These are phyloP conservation scores for Anethum foeniculum DNA, from an alignment of 140 eudicot species.

Conservation along the genomic window DNA sequence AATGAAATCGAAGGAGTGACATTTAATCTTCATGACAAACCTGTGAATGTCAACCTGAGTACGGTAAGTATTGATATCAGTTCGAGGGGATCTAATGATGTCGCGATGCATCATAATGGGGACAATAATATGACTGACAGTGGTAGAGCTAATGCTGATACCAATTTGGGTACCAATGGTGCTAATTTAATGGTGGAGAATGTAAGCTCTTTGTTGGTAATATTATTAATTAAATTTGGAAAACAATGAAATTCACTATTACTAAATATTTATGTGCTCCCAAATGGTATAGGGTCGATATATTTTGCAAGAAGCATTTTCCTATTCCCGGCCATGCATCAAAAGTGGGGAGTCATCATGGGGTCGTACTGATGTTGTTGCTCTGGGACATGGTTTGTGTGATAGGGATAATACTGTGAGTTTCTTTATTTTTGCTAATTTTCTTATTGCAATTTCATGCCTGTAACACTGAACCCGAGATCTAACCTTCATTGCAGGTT, in stretches of 20 bases:
- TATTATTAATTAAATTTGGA: background rate
- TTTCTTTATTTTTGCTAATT: constrained; percentile 3
- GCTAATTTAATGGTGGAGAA: constrained; percentile 16
- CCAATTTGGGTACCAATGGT: constrained; percentile 3
- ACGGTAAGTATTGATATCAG: background rate
- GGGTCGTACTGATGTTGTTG: constrained; percentile 14
- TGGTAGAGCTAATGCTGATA: constrained; percentile 1
- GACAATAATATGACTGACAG: constrained; percentile 18
- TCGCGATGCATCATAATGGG: constrained; percentile 13
- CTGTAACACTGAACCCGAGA: constrained; percentile 7
- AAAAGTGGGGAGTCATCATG: background rate
- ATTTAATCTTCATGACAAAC: constrained; percentile 14
- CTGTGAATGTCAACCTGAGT: constrained; percentile 16
- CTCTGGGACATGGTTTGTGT: constrained; percentile 11
- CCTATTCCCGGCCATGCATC: background rate
- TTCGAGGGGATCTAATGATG: constrained; percentile 13
- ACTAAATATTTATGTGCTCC: constrained; percentile 8
- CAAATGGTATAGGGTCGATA: constrained; percentile 26
- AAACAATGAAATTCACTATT: background rate
- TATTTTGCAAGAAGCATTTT: constrained; percentile 11
- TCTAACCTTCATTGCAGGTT: constrained; percentile 26
- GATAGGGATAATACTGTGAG: constrained; percentile 32
- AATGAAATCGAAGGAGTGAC: constrained; percentile 19
- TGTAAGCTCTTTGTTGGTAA: constrained; percentile 23
- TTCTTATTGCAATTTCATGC: constrained; percentile 8